Conservation (phyloP, 176 grass and related monocot genomes). For the Elaeis guineensis region DNA sequence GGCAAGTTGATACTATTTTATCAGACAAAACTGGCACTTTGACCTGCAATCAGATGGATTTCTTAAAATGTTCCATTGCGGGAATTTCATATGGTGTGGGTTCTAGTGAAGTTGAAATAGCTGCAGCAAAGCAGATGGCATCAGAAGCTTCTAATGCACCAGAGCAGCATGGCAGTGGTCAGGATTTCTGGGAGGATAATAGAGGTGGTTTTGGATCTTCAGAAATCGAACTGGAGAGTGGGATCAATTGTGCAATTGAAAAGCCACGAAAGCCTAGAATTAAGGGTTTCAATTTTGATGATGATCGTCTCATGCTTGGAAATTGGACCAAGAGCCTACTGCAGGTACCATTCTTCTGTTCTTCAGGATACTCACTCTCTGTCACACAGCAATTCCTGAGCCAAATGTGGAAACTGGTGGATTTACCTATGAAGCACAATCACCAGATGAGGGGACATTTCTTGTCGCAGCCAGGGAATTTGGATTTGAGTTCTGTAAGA, state of each 20-base stretch:
- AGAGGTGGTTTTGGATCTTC: slow-evolving; percentile 22
- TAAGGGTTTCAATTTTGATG: slow-evolving; percentile 88
- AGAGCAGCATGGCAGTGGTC: slow-evolving; percentile 30
- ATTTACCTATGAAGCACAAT: slow-evolving; percentile 89
- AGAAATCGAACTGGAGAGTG: slow-evolving; percentile 56
- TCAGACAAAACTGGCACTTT: slow-evolving; percentile 96
- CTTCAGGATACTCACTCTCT: slow-evolving; percentile 87
- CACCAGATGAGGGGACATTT: slow-evolving; percentile 92
- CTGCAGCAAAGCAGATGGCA: slow-evolving; percentile 79
- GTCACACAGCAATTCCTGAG: slow-evolving; percentile 90
- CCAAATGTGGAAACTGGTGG: slow-evolving; percentile 65
- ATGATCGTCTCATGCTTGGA: slow-evolving; percentile 78
- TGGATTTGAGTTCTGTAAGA: slow-evolving; percentile 92
- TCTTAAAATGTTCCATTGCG: slow-evolving; percentile 92
- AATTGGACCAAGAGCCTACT: slow-evolving; percentile 85
- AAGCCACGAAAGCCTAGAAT: slow-evolving; percentile 49
- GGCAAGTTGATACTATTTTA: slow-evolving; percentile 86
- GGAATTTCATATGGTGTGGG: slow-evolving; percentile 77
- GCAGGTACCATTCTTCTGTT: slow-evolving; percentile 50
- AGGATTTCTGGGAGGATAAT: slow-evolving; percentile 51
- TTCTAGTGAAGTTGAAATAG: slow-evolving; percentile 88
- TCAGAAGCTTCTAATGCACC: slow-evolving; percentile 31
- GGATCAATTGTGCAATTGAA: slow-evolving; percentile 32
- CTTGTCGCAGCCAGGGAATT: slow-evolving; percentile 96
- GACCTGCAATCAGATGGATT: slow-evolving; percentile 99